Evolutionary conservation across 2,329 filamentous ascomycete species (phyloP).

Genomic region (Aspergillus vadensis): DNA sequence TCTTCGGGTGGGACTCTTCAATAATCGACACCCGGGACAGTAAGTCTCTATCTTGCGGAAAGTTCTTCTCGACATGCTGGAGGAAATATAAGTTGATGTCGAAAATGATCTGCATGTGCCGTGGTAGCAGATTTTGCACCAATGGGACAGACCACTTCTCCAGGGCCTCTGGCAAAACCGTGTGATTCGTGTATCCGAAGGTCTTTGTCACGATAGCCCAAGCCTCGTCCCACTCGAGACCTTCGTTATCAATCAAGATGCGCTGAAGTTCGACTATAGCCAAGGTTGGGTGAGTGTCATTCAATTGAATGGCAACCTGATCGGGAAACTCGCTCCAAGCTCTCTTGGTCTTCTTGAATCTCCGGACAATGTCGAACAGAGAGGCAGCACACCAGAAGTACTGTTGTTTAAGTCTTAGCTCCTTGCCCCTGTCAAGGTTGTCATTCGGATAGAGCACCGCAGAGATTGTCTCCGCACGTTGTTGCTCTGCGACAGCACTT

Average conservation of each 20-base stretch:
- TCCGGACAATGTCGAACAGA: conserved; percentile 90
- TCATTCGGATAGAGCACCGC: conserved; percentile 97
- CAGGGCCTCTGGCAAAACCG: conserved; percentile 90
- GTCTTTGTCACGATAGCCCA: conserved; percentile 78
- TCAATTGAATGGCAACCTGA: conserved; percentile 95
- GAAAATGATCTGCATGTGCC: conserved; percentile 96
- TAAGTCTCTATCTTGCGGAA: conserved; percentile 86
- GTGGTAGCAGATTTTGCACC: conserved; percentile 86
- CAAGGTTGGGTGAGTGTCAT: conserved; percentile 95
- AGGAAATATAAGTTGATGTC: conserved; percentile 97
- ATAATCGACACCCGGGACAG: conserved; percentile 91
- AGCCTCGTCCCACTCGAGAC: conserved; percentile 87
- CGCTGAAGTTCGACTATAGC: conserved; percentile 95
- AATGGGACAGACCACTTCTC: conserved; percentile 98
- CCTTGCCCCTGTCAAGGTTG: conserved; percentile 93
- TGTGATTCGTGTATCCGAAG: conserved; percentile 98
- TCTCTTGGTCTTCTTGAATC: conserved; percentile 96
- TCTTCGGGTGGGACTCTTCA: conserved; percentile 94
- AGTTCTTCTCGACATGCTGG: conserved; percentile 83
- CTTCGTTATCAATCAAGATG: conserved; percentile 85
- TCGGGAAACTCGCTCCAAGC: conserved; percentile 90
- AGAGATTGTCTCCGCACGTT: conserved; percentile 98
- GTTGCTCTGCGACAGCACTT: conserved; percentile 95
- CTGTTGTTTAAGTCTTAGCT: conserved; percentile 96
- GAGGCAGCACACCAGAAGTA: conserved; percentile 99